Evolutionary conservation across 768 basidiomycete species (phyloP).

Genomic region (Candolleomyces eurysporus): DNA sequence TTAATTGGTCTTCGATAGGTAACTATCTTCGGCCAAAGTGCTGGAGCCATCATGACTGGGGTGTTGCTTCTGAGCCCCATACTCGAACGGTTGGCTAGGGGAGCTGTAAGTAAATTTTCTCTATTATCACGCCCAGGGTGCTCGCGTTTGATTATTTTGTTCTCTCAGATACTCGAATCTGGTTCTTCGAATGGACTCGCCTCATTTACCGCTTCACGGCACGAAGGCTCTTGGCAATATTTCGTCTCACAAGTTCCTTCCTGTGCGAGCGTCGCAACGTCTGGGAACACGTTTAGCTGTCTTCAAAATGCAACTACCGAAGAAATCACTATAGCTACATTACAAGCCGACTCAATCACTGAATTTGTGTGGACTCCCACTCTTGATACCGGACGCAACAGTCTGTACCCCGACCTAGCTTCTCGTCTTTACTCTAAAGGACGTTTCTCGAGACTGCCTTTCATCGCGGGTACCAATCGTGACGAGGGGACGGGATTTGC

Average conservation of each 20-base stretch:
- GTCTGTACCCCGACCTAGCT: constrained; percentile 37
- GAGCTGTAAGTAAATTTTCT: constrained; percentile 19
- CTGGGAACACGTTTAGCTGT: constrained; percentile 34
- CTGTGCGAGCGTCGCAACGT: constrained; percentile 24
- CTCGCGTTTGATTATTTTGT: background rate
- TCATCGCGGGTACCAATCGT: constrained; percentile 43
- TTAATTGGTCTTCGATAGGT: constrained; percentile 29
- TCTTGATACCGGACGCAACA: constrained; percentile 36
- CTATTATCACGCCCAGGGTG: background rate
- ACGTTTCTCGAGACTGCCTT: constrained; percentile 34
- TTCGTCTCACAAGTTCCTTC: constrained; percentile 35
- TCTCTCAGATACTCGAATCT: constrained; percentile 38
- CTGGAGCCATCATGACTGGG: constrained; percentile 47
- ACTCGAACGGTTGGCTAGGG: constrained; percentile 31
- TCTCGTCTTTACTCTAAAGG: constrained; percentile 29
- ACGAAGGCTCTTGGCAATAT: constrained; percentile 34
- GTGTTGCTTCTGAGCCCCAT: constrained; percentile 36
- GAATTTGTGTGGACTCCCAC: constrained; percentile 34
- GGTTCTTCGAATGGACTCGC: constrained; percentile 36
- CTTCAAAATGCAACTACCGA: constrained; percentile 21
- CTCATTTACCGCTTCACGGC: constrained; percentile 27
- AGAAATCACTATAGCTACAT: constrained; percentile 18
- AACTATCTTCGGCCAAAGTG: constrained; percentile 53
- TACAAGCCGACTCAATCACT: constrained; percentile 10
- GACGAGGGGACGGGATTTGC: constrained; percentile 32